Conservation (phyloP, 176 grass and related monocot genomes). For the Themeda triandra region DNA sequence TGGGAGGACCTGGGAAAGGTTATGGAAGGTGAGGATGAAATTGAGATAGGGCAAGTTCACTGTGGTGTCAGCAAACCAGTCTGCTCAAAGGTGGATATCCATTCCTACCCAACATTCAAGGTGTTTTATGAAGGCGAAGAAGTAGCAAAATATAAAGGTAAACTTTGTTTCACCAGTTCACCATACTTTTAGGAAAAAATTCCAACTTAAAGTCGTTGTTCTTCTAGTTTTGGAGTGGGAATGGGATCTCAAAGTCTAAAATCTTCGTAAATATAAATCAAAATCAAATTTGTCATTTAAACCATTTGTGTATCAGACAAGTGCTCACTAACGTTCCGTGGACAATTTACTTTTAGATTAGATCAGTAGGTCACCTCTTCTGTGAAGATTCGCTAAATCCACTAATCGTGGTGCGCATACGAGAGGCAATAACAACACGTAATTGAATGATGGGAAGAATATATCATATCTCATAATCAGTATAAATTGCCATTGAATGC, state of each 20-base stretch:
- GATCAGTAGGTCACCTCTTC: neutral
- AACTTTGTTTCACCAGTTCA: neutral
- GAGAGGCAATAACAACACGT: neutral
- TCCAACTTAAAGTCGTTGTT: neutral
- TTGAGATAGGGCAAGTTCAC: conserved; percentile 88
- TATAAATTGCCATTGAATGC: neutral
- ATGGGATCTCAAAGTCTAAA: neutral
- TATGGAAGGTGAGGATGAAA: conserved; percentile 85
- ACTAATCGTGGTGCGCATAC: neutral
- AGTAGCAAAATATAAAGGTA: conserved; percentile 95
- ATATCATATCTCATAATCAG: neutral
- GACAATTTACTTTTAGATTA: neutral
- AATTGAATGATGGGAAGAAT: neutral
- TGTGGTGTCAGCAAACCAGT: conserved; percentile 73
- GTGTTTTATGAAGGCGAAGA: conserved; percentile 89
- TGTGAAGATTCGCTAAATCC: neutral
- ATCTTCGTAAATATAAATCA: neutral
- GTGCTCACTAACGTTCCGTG: neutral
- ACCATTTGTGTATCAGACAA: neutral
- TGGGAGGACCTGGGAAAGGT: conserved; percentile 83
- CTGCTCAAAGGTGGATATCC: conserved; percentile 86
- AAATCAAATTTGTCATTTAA: neutral
- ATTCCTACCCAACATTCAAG: conserved; percentile 96
- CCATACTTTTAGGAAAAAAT: neutral
- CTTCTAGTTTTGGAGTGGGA: neutral